Base-by-base conservation (phyloP, 2,329 filamentous ascomycete genomes). In the Cytospora piceicola region DNA sequence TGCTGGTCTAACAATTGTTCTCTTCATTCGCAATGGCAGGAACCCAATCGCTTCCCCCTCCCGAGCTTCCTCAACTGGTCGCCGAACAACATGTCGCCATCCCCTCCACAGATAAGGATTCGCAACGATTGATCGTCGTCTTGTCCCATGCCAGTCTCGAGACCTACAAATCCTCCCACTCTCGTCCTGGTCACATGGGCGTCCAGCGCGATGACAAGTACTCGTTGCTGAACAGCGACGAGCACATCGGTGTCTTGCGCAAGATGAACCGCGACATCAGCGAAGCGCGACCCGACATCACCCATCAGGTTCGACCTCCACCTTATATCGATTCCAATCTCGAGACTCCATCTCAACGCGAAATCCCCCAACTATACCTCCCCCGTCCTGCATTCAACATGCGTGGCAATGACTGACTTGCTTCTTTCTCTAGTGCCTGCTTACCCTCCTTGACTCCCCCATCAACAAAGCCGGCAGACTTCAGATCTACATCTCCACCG, bases 181-280 rank as follows among this genome's bases (percentile, higher is more conserved):
- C 89, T 67, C 86, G 89, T 77, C 84, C 75, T 77, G 86, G 76
- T 80, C 89, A 80, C 79, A 88, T 77, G 82, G 83, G 88, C 36
- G 81, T 84, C 65, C 86, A 87, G 67, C 88, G 91, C 60, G 94
- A 97, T 73, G 94, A 97, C 77, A 98, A 98, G 79, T 99, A 96
- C 80, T 96, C 94, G 68, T 84, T 99, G 61, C 88, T 99, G 74
- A 99, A 99, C 84, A 97, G 94, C 79, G 95, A 99, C 76, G 95
- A 99, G 80, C 95, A 99, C 77, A 99, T 99, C 72, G 95, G 95
- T 69, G 91, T 98, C 70, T 97, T 99, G 93, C 90, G 95, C 75
- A 99, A 98, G 84, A 98, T 98, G 94, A 96, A 96, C 77, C 87
- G 95, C 72, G 95, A 99, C 77, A 98, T 99, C 71, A 97, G 94